Percentiles rank a stretch among this genome's conserved stretches.
These are phyloP conservation scores for Curvularia eragrostidis DNA, from an alignment of 2,329 filamentous ascomycete species.

Conservation along the genomic window DNA sequence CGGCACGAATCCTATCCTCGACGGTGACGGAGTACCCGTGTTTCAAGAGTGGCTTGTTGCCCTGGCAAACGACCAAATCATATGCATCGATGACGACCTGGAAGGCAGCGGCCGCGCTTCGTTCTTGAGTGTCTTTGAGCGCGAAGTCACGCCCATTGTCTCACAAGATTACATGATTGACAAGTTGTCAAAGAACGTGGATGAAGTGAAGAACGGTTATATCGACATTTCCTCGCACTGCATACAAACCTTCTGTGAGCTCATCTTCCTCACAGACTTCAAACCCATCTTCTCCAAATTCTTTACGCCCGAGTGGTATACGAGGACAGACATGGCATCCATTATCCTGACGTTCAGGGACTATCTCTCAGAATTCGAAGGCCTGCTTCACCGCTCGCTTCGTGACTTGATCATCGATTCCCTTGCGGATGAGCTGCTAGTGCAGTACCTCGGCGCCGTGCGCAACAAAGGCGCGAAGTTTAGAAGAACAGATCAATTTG, in stretches of 20 bases:
- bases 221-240: slow-evolving; percentile 95
- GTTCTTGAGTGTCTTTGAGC: slow-evolving; percentile 85
- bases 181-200: slow-evolving; percentile 74
- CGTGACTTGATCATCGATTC: slow-evolving; percentile 93
- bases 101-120: slow-evolving; percentile 68
- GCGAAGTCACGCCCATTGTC: slow-evolving; percentile 81
- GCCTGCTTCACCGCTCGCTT: slow-evolving; percentile 83
- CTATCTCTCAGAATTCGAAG: slow-evolving; percentile 86
- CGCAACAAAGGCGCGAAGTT: slow-evolving; percentile 92
- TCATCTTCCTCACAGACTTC: slow-evolving; percentile 94
- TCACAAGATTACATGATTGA: slow-evolving; percentile 75
- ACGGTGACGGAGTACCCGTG: slow-evolving; percentile 78
- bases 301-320: slow-evolving; percentile 92
- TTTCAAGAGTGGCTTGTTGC: slow-evolving; percentile 92
- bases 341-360: slow-evolving; percentile 96
- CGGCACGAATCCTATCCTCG: slow-evolving; percentile 56
- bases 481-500: slow-evolving; percentile 82
- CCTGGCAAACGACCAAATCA: slow-evolving; percentile 97
- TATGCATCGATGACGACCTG: slow-evolving; percentile 85
- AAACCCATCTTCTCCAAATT: slow-evolving; percentile 81
- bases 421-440: slow-evolving; percentile 87
- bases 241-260: slow-evolving; percentile 81
- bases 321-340: slow-evolving; percentile 83
- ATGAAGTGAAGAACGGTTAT: slow-evolving; percentile 83
- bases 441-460: slow-evolving; percentile 81